Evolutionary conservation across 768 basidiomycete species (phyloP), one percentile per base, ranked within the genome.

Genomic region (Cystofilobasidium capitatum): DNA sequence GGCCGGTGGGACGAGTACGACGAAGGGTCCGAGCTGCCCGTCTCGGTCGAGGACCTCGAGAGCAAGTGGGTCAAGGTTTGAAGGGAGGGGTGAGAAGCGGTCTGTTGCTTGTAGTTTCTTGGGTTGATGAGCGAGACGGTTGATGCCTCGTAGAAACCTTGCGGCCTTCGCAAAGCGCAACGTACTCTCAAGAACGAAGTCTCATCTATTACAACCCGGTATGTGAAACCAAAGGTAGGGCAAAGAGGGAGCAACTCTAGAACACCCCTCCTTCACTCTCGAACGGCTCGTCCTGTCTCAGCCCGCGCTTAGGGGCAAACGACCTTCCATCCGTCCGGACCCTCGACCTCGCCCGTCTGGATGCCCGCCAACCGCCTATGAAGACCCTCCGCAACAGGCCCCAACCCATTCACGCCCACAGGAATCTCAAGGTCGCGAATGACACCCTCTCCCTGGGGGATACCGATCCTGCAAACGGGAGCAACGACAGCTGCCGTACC

Each of bases 291-390:
- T n/a, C n/a, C n/a, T n/a, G n/a, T n/a, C n/a, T n/a, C n/a, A n/a
- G n/a, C n/a, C n/a, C n/a, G n/a, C n/a, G n/a, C n/a, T n/a, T n/a
- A n/a, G n/a, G n/a, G n/a, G 63, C 63, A 64, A 26, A 58, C 12
- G 4, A 64, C 63, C 37, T 36, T 55, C 63, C 63, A 64, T 5
- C 63, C 63, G 44, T 58, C 58, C 24, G 66, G 66, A 42, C 85
- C 79, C 73, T 83, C 88, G 60, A 83, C 80, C 72, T 79, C 79
- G 3, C 88, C 89, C 69, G 85, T 84, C 78, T 90, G 89, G 49
- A 91, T 85, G 51, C 81, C 89, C 36, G 85, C 80, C n/a, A 96
- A 80, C 71, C 85, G 83, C 61, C 81, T 82, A 77, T 86, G 84
- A 44, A 94, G 80, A 22, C 84, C 84, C 17, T 82, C 81, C 14